A percentile compares a stretch with the other conserved stretches of the same genome.
Evolutionary conservation across 257 asterid species (phyloP).

Genomic region (Nicotiana paniculata): DNA sequence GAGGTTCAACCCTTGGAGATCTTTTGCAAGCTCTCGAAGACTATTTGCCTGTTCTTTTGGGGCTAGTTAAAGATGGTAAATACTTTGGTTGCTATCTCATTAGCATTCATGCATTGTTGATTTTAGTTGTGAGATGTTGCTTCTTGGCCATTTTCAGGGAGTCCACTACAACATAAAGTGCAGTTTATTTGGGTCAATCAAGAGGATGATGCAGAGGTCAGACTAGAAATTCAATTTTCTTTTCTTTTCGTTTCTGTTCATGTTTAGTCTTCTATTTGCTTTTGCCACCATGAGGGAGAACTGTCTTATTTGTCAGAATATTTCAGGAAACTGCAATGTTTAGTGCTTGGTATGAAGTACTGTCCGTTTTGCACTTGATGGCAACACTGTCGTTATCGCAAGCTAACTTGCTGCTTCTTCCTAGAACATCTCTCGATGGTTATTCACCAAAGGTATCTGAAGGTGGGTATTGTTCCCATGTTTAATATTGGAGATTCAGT

Average conservation of each 20-base stretch:
- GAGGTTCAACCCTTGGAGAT: slow-evolving; percentile 89
- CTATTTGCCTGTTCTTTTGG: slow-evolving; percentile 87
- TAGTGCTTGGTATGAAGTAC: slow-evolving; percentile 90
- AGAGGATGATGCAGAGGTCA: slow-evolving; percentile 96
- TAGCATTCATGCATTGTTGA: slow-evolving; percentile 5
- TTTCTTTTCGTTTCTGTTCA: not conserved
- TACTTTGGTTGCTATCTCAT: not conserved
- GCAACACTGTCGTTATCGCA: slow-evolving; percentile 79
- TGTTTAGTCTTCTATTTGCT: slow-evolving; percentile 10
- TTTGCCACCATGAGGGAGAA: slow-evolving; percentile 9
- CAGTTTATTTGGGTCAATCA: slow-evolving; percentile 93
- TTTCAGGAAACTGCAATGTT: slow-evolving; percentile 76
- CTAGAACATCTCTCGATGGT: slow-evolving; percentile 79
- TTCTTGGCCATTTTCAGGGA: slow-evolving; percentile 45
- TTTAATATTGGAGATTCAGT: not conserved
- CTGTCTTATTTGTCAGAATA: slow-evolving; percentile 6
- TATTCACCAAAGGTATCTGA: slow-evolving; percentile 88
- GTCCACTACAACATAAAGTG: slow-evolving; percentile 81
- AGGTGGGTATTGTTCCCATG: slow-evolving; percentile 43
- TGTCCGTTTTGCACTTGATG: slow-evolving; percentile 97
- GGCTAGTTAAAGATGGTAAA: slow-evolving; percentile 91
- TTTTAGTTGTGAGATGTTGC: slow-evolving; percentile 16
- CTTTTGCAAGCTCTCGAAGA: slow-evolving; percentile 91
- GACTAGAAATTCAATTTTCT: not conserved
- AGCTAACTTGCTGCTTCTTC: slow-evolving; percentile 88